These are phyloP conservation scores for Sarocladium strictum DNA, from an alignment of 2,329 filamentous ascomycete species.

Conservation along the genomic window DNA sequence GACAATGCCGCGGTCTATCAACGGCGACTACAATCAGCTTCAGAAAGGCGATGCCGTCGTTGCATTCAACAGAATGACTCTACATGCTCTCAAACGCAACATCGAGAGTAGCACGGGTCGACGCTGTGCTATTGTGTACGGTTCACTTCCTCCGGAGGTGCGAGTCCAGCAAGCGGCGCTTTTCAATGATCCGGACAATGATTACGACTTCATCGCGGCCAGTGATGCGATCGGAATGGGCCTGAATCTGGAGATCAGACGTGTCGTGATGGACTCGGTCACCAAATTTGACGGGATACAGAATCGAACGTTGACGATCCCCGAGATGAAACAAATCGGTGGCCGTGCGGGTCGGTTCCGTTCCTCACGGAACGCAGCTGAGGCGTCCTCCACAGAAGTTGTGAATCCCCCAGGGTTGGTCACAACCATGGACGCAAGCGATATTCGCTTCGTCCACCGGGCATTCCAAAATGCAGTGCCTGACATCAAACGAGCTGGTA, in stretches of 20 bases:
- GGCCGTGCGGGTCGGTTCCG: slow-evolving; percentile 86
- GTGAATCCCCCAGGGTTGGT: slow-evolving; percentile 55
- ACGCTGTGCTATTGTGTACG: slow-evolving; percentile 89
- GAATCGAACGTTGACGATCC: slow-evolving; percentile 55
- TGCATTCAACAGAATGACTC: slow-evolving; percentile 72
- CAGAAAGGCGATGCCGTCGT: slow-evolving; percentile 89
- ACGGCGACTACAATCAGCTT: slow-evolving; percentile 58
- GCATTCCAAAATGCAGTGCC: slow-evolving; percentile 60
- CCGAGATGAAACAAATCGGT: slow-evolving; percentile 91
- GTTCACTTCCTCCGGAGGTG: slow-evolving; percentile 84
- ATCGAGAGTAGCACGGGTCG: slow-evolving; percentile 72
- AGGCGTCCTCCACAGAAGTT: slow-evolving; percentile 8
- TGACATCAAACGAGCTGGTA: slow-evolving; percentile 63
- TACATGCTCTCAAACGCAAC: slow-evolving; percentile 72
- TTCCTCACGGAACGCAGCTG: slow-evolving; percentile 53
- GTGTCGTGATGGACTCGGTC: slow-evolving; percentile 78
- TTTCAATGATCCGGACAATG: slow-evolving; percentile 93
- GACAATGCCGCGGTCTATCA: slow-evolving; percentile 57
- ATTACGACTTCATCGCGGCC: slow-evolving; percentile 90
- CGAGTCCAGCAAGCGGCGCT: slow-evolving; percentile 83
- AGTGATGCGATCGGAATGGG: slow-evolving; percentile 98
- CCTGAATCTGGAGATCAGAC: slow-evolving; percentile 84
- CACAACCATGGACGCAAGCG: slow-evolving; percentile 67
- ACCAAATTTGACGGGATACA: slow-evolving; percentile 63
- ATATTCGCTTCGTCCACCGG: slow-evolving; percentile 55